Conservation (phyloP, 1,284 basidiomycete species). For the Singerocomus inundabilis region DNA sequence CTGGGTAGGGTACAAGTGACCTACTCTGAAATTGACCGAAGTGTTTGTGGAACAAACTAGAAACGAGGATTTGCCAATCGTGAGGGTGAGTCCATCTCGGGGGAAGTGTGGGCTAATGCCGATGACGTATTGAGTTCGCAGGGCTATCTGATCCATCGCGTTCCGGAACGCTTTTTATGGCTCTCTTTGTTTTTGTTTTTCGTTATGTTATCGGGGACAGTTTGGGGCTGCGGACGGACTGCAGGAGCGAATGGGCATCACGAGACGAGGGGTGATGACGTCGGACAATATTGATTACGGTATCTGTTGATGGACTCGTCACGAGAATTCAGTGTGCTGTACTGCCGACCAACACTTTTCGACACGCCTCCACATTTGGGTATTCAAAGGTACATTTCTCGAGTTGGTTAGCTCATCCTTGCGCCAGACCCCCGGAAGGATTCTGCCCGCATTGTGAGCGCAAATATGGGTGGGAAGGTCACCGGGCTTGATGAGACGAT, state of each 20-base stretch:
- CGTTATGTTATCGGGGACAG: background rate
- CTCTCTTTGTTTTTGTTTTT: no score
- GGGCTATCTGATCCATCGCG: background rate
- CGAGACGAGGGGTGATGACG: no score
- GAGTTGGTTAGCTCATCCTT: no score
- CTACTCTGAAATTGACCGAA: background rate
- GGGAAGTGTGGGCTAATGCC: background rate
- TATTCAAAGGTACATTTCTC: no score
- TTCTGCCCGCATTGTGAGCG: background rate
- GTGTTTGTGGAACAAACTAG: no score
- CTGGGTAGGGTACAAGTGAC: constrained; percentile 27
- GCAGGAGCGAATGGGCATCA: no score
- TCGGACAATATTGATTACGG: constrained; percentile 13
- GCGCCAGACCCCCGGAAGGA: no score
- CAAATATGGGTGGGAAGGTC: background rate
- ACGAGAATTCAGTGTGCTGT: no score
- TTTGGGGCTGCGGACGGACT: no score
- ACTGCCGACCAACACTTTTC: no score
- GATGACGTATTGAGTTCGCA: background rate
- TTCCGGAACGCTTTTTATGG: background rate
- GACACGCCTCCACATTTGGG: no score
- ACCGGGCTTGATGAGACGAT: background rate
- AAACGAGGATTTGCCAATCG: no score
- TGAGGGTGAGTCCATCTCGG: background rate
- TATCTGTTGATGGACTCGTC: constrained; percentile 15